Evolutionary conservation across 768 basidiomycete species (phyloP), one percentile per base, ranked within the genome.

Genomic region (Tricholoma sp.): DNA sequence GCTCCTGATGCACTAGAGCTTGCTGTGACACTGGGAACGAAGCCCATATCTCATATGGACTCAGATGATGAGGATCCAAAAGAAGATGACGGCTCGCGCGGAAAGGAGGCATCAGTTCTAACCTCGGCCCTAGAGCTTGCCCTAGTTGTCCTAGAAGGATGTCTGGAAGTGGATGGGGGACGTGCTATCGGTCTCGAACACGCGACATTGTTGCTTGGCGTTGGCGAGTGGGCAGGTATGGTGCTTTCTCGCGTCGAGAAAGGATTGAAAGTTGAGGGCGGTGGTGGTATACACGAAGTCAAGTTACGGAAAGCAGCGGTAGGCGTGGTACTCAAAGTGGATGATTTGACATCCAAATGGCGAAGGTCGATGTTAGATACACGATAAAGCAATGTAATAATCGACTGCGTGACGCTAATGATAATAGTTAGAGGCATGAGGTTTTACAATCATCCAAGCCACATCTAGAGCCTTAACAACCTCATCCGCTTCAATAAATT

Each of bases 1-100:
- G 90, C 86, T 2, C 94, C 94, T 0, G 86, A 91, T 60, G 76
- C 86, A 4, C 70, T 98, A 52, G 92, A 96, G 64, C 76, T 98
- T 18, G 92, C 92, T 1, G 72, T 94, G 20, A 86, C 88, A 0
- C 62, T 96, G 31, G 92, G 93, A 0, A 84, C 85, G 6, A 76
- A 79, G 48, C 85, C 85, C 7, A 69, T 87, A 29, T 81, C 84
- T 15, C 69, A 63, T 58, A 66, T 73, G 6, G 74, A 76, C 37
- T 59, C 55, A n/a, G 70, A 72, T 9, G 59, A 60, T 31, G 73
- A 70, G 1, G 69, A 71, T 41, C 63, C 63, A 28, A 73, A 74
- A 11, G 68, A 60, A 44, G 59, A 58, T 18, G 66, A n/a, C 31
- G 28, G n/a, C 10, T 59, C 45, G 60, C 61, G 69, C 50, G 74